Evolutionary conservation across 2,329 filamentous ascomycete genomes (phyloP), one percentile per base, ranked within the genome.

Genomic region (Xylaria sp.): DNA sequence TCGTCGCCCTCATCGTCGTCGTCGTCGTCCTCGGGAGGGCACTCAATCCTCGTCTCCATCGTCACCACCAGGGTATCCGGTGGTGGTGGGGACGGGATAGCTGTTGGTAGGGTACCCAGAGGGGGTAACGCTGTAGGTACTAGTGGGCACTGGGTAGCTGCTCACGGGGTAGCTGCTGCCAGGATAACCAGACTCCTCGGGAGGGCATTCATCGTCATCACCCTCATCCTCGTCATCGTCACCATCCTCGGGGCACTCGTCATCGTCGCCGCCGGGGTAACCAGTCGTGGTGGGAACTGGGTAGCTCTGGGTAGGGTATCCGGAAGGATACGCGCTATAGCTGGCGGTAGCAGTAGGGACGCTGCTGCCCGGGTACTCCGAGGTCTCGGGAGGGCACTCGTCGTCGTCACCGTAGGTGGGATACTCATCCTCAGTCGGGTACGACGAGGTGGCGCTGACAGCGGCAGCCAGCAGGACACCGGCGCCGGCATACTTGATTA

Each of bases 401-500:
- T 62, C 53, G 8, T 63, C 55, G 35, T 51, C 50, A 33, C 54
- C 60, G 17, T 40, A n/a, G n/a, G n/a, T n/a, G n/a, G n/a, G n/a
- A n/a, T n/a, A n/a, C n/a, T n/a, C n/a, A n/a, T n/a, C n/a, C n/a
- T n/a, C 37, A 14, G 46, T 46, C 8, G 58, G 62, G 45, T 62
- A 60, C 14, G 55, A 14, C 50, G 38, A 50, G 28, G 63, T 65
- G 25, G 73, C 72, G 56, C 59, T 67, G 28, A 69, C 74, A 35
- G 72, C 66, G 55, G 69, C 71, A 47, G 72, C 67, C 49, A 76
- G 64, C 46, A 75, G 66, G 45, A 71, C 71, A 60, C 74, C 67
- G 64, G 71, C 71, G 61, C 71, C 65, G 62, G 71, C 69, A 65
- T 75, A 73, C 60, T 75, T 72, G 54, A 73, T 64, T 23, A 73